Evolutionary conservation across 306 rosid species (phyloP).

Genomic region (Rubus idaeus): DNA sequence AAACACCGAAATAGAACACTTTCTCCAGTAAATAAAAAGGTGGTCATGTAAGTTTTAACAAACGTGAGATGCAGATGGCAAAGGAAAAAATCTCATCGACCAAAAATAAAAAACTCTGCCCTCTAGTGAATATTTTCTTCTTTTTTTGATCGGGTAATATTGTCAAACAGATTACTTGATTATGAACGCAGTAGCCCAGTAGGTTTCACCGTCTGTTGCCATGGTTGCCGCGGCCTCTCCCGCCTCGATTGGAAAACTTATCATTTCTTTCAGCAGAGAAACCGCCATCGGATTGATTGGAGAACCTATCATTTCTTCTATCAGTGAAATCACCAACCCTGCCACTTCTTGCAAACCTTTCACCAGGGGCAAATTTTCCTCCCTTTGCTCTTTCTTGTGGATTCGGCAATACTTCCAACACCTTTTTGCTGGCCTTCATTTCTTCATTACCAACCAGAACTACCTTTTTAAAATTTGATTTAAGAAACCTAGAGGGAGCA

Average conservation of each 20-base stretch:
- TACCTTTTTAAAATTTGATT: slow-evolving; percentile 58
- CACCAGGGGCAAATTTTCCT: no score
- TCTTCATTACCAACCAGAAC: slow-evolving; percentile 87
- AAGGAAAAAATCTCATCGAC: background rate
- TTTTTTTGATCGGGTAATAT: background rate
- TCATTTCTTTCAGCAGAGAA: no score
- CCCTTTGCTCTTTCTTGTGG: no score
- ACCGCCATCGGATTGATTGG: background rate
- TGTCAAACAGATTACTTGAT: background rate
- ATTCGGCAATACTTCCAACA: no score
- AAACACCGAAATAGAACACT: background rate
- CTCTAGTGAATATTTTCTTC: background rate
- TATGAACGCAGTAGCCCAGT: no score
- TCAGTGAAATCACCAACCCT: no score
- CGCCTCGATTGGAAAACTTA: background rate
- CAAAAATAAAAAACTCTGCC: background rate
- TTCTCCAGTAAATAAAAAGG: background rate
- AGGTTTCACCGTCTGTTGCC: background rate
- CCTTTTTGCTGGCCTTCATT: slow-evolving; percentile 66
- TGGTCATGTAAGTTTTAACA: no score
- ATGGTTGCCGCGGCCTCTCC: background rate
- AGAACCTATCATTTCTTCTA: no score
- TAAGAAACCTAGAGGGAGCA: slow-evolving; percentile 59
- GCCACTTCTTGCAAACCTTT: no score
- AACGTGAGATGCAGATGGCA: no score